Evolutionary conservation across 108 stramenopile species (phyloP).

Genomic region (Fragilaria crotonensis): DNA sequence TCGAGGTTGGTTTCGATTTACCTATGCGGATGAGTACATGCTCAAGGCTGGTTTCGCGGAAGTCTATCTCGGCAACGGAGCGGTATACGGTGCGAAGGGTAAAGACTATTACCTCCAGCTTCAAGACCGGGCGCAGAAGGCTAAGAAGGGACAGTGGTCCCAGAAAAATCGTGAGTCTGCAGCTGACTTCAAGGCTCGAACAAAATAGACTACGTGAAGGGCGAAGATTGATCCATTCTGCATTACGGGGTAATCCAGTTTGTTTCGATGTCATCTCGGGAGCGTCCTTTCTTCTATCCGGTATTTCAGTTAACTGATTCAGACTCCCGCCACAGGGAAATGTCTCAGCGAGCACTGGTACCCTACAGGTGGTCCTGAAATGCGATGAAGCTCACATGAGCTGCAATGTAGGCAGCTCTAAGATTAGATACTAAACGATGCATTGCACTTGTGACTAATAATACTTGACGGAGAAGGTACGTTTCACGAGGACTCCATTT

Average conservation of each 20-base stretch:
- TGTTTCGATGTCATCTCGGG: too few relatives aligned
- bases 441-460: neutral
- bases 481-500: neutral
- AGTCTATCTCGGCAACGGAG: conserved; percentile 42
- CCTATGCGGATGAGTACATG: conserved; percentile 29
- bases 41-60: conserved; percentile 39
- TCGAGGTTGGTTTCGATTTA: neutral
- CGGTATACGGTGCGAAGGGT: conserved; percentile 42
- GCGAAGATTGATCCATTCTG: too few relatives aligned
- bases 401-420: too few relatives aligned
- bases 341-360: too few relatives aligned
- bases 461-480: neutral
- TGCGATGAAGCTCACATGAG: too few relatives aligned
- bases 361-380: too few relatives aligned
- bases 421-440: too few relatives aligned
- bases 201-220: conserved; percentile 14
- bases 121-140: conserved; percentile 18
- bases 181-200: conserved; percentile 40
- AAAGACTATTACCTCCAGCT: conserved; percentile 25
- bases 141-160: conserved; percentile 37
- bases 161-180: conserved; percentile 28
- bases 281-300: too few relatives aligned
- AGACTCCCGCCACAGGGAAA: too few relatives aligned
- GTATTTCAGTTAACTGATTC: too few relatives aligned
- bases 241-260: too few relatives aligned